Conservation (phyloP, 2,329 filamentous ascomycete species). For the Aspergillus caelatus region DNA sequence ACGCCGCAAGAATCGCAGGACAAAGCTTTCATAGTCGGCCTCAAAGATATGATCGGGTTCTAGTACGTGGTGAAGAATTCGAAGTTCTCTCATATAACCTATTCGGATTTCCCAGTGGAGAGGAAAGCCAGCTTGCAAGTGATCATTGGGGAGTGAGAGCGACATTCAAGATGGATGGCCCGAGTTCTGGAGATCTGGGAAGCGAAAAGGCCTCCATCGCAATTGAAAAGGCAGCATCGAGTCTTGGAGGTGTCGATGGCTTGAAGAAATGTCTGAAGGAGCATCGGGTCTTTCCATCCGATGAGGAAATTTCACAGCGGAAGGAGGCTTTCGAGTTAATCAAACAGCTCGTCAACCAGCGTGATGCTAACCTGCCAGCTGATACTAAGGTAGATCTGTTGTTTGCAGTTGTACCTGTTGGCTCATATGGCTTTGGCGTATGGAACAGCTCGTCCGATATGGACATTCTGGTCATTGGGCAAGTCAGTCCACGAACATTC, state of each 20-base stretch:
- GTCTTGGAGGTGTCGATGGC: neutral
- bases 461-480: constrained; percentile 10
- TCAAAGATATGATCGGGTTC: constrained; percentile 10
- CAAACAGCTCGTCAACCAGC: constrained; percentile 4
- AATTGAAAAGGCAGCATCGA: neutral
- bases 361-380: constrained; percentile 3
- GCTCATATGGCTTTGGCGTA: constrained; percentile 8
- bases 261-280: constrained; percentile 4
- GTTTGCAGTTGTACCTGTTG: constrained; percentile 7
- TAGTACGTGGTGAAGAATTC: neutral
- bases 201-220: neutral
- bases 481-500: constrained; percentile 12
- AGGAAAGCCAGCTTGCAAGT: constrained; percentile 1
- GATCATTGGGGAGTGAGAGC: constrained; percentile 12
- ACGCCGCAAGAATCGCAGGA: constrained; percentile 6
- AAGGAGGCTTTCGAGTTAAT: neutral
- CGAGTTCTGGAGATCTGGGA: neutral
- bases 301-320: constrained; percentile 3
- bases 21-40: constrained; percentile 12
- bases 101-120: neutral
- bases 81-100: constrained; percentile 1
- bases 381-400: constrained; percentile 4
- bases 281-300: neutral
- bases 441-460: constrained; percentile 13
- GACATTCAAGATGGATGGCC: neutral